These are phyloP conservation scores for Paulownia fortunei DNA, from an alignment of 257 asterid species.

Conservation along the genomic window DNA sequence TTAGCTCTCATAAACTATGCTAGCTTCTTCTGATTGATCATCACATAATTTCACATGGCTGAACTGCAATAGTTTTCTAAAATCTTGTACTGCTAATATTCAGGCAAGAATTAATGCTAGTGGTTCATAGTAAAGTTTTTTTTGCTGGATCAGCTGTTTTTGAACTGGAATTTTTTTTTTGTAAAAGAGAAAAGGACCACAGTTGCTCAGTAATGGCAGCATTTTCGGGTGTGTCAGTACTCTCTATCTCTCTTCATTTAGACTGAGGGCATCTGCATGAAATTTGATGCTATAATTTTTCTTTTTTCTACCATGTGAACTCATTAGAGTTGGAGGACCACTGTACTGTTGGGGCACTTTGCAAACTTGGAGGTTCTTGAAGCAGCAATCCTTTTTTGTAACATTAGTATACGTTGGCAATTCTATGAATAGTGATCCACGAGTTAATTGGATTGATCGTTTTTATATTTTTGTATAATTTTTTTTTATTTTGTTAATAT, in stretches of 20 bases:
- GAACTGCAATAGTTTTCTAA: neutral
- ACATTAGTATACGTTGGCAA: too few relatives aligned
- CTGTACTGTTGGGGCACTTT: neutral
- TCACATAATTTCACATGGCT: too few relatives aligned
- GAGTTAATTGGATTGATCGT: too few relatives aligned
- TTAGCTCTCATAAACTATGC: too few relatives aligned
- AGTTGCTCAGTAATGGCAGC: conserved; percentile 30
- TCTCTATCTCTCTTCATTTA: conserved; percentile 28
- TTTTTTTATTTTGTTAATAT: too few relatives aligned
- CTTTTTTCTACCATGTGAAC: conserved; percentile 28
- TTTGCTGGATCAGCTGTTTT: conserved; percentile 14
- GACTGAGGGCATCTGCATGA: conserved; percentile 22
- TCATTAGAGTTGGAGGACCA: conserved; percentile 31
- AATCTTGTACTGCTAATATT: neutral
- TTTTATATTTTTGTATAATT: too few relatives aligned
- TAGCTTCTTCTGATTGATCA: too few relatives aligned
- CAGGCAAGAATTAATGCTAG: neutral
- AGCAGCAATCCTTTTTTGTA: too few relatives aligned
- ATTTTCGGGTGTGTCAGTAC: conserved; percentile 34
- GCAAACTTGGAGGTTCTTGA: neutral
- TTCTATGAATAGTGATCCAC: too few relatives aligned
- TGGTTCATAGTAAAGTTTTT: neutral
- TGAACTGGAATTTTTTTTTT: conserved; percentile 30
- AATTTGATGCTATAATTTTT: conserved; percentile 26
- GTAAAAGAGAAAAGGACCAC: conserved; percentile 49